These are phyloP conservation scores for Paecilomyces formosus DNA, from an alignment of 2,329 filamentous ascomycete species.

Conservation along the genomic window DNA sequence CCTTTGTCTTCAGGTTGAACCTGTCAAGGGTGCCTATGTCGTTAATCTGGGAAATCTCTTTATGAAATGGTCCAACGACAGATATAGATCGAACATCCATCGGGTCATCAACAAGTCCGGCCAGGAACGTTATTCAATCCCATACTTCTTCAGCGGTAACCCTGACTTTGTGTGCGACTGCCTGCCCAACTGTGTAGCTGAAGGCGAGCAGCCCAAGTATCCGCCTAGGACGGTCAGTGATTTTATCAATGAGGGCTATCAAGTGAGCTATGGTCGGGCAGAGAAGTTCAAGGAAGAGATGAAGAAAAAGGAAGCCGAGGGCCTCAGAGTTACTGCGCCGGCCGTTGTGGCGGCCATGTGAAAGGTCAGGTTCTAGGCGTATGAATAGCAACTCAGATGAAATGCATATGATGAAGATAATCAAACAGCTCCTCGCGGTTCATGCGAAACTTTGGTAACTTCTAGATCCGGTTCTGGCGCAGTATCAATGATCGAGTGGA, in stretches of 20 bases:
- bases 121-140: constrained; percentile 24
- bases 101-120: constrained; percentile 27
- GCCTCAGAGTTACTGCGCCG: neutral
- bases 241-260: constrained; percentile 33
- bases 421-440: neutral
- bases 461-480: neutral
- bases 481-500: neutral
- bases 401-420: neutral
- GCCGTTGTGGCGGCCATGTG: neutral
- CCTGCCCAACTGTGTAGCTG: neutral
- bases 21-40: constrained; percentile 16
- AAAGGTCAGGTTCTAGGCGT: neutral
- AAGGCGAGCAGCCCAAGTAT: neutral
- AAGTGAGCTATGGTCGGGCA: constrained; percentile 37
- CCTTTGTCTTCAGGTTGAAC: constrained; percentile 7
- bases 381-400: neutral
- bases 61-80: constrained; percentile 27
- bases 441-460: too few species aligned
- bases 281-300: constrained; percentile 34
- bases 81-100: constrained; percentile 25
- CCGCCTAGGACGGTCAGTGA: constrained; percentile 23
- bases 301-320: constrained; percentile 10
- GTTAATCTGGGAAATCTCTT: constrained; percentile 39
- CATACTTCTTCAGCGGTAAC: constrained; percentile 30
- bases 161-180: constrained; percentile 1